Percentiles rank a stretch among this genome's conserved stretches.
These are phyloP conservation scores for Aspergillus tanneri DNA, from an alignment of 2,329 filamentous ascomycete species.

Conservation along the genomic window DNA sequence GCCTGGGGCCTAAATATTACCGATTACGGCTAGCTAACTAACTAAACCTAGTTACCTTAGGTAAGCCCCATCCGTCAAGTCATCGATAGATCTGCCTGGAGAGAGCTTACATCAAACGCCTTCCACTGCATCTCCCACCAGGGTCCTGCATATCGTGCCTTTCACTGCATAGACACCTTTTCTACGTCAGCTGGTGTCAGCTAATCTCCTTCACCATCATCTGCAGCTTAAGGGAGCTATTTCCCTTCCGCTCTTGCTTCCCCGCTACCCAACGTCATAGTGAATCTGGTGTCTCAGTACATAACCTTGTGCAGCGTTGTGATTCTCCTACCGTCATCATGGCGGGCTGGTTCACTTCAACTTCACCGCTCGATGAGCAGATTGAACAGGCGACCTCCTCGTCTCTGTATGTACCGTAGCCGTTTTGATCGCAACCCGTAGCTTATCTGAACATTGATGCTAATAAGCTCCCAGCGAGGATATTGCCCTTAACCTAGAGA, in stretches of 20 bases:
- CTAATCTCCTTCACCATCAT: background rate
- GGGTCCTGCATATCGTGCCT: background rate
- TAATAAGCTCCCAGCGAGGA: conserved; percentile 66
- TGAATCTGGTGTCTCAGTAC: conserved; percentile 8
- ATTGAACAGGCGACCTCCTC: conserved; percentile 92
- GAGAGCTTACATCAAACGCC: background rate
- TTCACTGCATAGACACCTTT: background rate
- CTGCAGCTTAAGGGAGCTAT: background rate
- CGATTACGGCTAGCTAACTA: background rate
- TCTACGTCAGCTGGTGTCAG: background rate
- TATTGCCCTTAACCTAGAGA: conserved; percentile 95
- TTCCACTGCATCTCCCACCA: background rate
- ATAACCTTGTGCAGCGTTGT: conserved; percentile 9
- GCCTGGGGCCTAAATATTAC: background rate
- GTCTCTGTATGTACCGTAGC: conserved; percentile 70
- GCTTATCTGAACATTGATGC: background rate
- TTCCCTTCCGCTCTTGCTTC: background rate
- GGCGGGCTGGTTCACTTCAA: conserved; percentile 95
- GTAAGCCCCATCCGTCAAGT: too few species aligned
- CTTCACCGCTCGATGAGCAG: conserved; percentile 92
- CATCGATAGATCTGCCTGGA: too few species aligned
- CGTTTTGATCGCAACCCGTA: background rate
- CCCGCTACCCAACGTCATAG: conserved; percentile 23
- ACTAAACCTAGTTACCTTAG: too few species aligned
- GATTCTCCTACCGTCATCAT: conserved; percentile 58